Conservation (phyloP, 805 yeast genomes). For the Clavispora santaluciae region DNA sequence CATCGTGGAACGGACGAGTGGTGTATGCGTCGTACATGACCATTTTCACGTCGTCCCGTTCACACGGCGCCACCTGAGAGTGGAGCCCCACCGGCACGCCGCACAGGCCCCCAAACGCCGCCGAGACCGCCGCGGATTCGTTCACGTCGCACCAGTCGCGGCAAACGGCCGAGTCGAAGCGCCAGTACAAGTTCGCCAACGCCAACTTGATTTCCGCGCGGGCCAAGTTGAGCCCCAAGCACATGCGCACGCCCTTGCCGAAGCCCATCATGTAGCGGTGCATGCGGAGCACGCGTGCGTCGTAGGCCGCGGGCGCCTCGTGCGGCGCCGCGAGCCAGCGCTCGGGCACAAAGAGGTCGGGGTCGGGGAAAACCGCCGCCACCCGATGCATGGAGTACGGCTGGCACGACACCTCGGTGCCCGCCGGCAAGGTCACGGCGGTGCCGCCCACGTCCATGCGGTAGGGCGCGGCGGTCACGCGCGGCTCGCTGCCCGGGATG, state of each 20-base stretch:
- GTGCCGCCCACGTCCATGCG: conserved; percentile 10
- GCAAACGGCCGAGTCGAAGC: conserved; percentile 37
- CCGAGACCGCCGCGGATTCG: conserved; percentile 4
- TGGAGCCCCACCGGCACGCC: conserved; percentile 1
- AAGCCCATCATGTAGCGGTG: conserved; percentile 57
- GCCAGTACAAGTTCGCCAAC: conserved; percentile 49
- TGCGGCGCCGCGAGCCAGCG: conserved; percentile 49
- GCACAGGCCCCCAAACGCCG: conserved; percentile 14
- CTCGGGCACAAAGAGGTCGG: conserved; percentile 52
- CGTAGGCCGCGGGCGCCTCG: conserved; percentile 30
- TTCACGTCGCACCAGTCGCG: conserved; percentile 40
- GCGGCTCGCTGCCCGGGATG: conserved; percentile 71
- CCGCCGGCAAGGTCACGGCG: conserved; percentile 39
- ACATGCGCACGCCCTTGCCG: conserved; percentile 72
- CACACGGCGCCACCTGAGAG: background rate
- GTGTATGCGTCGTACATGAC: conserved; percentile 54
- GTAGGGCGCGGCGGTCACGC: conserved; percentile 37
- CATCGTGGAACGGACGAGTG: conserved; percentile 47
- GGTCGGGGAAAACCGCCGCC: conserved; percentile 43
- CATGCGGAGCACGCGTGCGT: conserved; percentile 39
- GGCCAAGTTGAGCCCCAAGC: conserved; percentile 68
- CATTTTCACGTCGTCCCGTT: conserved; percentile 46
- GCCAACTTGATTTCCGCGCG: conserved; percentile 59
- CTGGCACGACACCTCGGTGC: conserved; percentile 56
- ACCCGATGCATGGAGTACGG: conserved; percentile 63